phyloP scores from a whole-genome alignment of 108 stramenopile genomes.

The Thalassiosira profunda region DNA sequence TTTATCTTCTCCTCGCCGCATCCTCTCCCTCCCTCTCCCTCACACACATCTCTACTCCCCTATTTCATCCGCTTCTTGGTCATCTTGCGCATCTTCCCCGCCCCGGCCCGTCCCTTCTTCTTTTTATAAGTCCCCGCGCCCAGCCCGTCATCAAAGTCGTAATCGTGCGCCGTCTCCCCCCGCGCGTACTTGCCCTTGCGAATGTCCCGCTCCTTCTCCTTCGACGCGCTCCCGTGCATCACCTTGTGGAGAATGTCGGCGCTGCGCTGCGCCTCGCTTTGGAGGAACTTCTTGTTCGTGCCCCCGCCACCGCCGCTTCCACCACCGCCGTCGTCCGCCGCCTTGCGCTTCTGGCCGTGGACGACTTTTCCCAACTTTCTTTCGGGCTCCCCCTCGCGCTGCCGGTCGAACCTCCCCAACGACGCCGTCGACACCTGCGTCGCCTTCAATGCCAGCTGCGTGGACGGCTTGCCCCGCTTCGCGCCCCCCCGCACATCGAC shows the following conservation, averaged over 20 bases:
- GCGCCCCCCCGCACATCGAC: conserved; percentile 47
- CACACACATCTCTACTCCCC: background rate
- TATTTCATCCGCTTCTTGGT: conserved; percentile 87
- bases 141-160: conserved; percentile 88
- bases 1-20: no score
- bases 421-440: conserved; percentile 88
- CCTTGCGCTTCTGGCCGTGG: conserved; percentile 76
- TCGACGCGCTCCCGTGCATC: conserved; percentile 76
- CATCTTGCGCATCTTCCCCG: conserved; percentile 88
- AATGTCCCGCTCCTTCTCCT: conserved; percentile 71
- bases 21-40: no score
- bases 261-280: conserved; percentile 62
- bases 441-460: conserved; percentile 66
- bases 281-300: conserved; percentile 53
- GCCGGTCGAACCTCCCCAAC: conserved; percentile 84
- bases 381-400: conserved; percentile 87
- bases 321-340: conserved; percentile 45
- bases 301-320: conserved; percentile 3
- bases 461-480: conserved; percentile 70
- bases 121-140: conserved; percentile 80
- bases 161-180: conserved; percentile 93
- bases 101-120: conserved; percentile 93
- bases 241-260: conserved; percentile 81
- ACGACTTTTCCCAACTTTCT: conserved; percentile 54
- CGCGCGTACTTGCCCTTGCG: conserved; percentile 75